Conservation (phyloP, 495 filamentous ascomycete genomes). For the Pseudevernia furfuracea region DNA sequence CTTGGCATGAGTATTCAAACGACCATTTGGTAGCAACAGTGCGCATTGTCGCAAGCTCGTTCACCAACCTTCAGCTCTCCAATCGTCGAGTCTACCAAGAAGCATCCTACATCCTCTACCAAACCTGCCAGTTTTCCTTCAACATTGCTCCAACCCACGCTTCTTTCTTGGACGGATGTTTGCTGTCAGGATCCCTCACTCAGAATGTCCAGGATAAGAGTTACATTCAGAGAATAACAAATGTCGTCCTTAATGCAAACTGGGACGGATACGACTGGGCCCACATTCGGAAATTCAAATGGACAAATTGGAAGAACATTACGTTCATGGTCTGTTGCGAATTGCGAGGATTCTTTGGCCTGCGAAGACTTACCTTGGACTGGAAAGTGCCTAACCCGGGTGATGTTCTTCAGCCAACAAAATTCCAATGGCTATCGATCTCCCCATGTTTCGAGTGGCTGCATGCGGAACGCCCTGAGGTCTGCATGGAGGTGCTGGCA, state of each 20-base stretch:
- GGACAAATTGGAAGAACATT: not conserved
- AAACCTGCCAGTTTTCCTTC: not conserved
- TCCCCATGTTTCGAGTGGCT: not conserved
- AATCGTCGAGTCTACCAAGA: slow-evolving; percentile 1
- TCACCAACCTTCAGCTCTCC: not conserved
- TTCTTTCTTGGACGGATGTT: not conserved
- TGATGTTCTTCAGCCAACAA: not conserved
- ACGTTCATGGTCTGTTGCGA: not conserved
- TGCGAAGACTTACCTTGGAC: not conserved
- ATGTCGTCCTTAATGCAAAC: not conserved
- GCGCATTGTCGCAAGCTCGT: not conserved
- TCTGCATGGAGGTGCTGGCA: not conserved
- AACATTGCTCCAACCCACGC: not conserved
- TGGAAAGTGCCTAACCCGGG: not conserved
- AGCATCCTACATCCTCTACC: not conserved
- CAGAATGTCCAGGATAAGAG: not conserved
- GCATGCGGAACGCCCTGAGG: not conserved
- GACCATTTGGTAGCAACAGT: not conserved
- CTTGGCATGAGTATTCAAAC: not conserved
- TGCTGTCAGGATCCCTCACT: not conserved
- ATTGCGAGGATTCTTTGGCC: not conserved
- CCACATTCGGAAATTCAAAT: not conserved
- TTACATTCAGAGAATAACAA: not conserved
- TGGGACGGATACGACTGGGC: not conserved
- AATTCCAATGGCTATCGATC: not conserved